Evolutionary conservation across 202 grass and related monocot genomes (phyloP).

Genomic region (Panicum hallii): DNA sequence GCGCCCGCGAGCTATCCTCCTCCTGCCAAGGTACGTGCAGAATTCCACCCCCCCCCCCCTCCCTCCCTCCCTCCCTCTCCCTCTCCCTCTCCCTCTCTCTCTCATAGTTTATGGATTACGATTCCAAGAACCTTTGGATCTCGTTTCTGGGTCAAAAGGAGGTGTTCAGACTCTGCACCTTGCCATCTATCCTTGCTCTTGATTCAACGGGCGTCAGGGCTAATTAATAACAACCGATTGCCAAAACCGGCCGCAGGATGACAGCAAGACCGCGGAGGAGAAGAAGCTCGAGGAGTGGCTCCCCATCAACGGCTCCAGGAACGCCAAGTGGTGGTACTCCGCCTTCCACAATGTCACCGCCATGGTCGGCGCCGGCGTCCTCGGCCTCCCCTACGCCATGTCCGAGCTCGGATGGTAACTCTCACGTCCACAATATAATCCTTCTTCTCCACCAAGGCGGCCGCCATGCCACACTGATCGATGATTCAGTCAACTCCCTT

Average conservation of each 20-base stretch:
- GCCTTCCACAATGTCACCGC: conserved; percentile 90
- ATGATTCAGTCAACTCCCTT: not conserved
- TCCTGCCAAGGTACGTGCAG: not conserved
- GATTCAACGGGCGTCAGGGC: no score
- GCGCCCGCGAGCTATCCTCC: not conserved
- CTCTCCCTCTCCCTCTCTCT: no score
- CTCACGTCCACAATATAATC: not conserved
- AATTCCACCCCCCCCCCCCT: no score
- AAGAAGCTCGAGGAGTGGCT: conserved; percentile 14
- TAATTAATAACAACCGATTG: not conserved
- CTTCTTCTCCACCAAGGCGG: not conserved
- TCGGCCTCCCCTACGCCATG: conserved; percentile 87
- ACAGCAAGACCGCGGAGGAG: not conserved
- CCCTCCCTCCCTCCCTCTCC: no score
- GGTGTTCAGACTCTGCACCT: no score
- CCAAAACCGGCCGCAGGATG: not conserved
- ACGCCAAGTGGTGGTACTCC: conserved; percentile 28
- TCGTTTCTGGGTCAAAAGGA: no score
- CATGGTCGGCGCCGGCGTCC: conserved; percentile 95
- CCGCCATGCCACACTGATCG: not conserved
- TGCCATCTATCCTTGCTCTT: no score
- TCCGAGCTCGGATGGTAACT: conserved; percentile 80
- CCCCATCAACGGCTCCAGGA: not conserved
- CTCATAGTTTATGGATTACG: no score
- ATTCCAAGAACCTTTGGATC: no score